phyloP scores from a whole-genome alignment of 2,329 filamentous ascomycete species.

The Zymoseptoria passerinii region DNA sequence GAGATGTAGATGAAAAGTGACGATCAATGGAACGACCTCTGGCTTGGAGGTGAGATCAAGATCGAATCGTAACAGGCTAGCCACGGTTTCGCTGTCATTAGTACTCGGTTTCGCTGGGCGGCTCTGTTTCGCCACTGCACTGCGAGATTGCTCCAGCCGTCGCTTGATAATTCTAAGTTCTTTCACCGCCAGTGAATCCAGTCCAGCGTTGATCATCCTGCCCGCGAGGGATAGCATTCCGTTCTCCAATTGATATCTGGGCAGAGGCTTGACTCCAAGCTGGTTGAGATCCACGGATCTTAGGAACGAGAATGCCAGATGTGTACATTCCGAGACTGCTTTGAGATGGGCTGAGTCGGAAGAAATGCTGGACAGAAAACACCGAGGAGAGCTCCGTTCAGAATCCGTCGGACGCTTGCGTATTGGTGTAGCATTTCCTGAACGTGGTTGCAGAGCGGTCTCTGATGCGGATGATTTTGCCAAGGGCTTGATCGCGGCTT shows the following conservation, averaged over 20 bases:
- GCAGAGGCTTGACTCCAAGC: conserved; percentile 46
- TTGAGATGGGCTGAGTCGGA: conserved; percentile 1
- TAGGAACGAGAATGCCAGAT: conserved; percentile 58
- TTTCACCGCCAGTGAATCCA: conserved; percentile 60
- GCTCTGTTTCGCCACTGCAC: conserved; percentile 2
- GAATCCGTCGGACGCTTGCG: conserved; percentile 22
- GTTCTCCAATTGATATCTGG: conserved; percentile 60
- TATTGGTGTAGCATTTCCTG: conserved; percentile 44
- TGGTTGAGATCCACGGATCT: conserved; percentile 47
- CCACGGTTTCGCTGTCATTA: conserved; percentile 40
- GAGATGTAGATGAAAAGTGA: conserved; percentile 56
- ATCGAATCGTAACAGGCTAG: conserved; percentile 56
- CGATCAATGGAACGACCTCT: conserved; percentile 45
- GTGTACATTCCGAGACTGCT: conserved; percentile 59
- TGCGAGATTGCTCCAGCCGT: conserved; percentile 43
- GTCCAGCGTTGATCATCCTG: conserved; percentile 55
- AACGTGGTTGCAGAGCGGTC: conserved; percentile 35
- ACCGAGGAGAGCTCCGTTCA: conserved; percentile 1
- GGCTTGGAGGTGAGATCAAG: conserved; percentile 32
- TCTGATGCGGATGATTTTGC: conserved; percentile 3
- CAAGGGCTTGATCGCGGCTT: neutral
- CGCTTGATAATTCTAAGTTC: conserved; percentile 60
- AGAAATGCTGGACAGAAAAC: neutral
- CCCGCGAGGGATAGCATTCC: conserved; percentile 63
- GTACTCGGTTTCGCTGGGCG: neutral